phyloP scores from a whole-genome alignment of 371 early-diverging fungal genomes.

The Haplosporangium sp. region DNA sequence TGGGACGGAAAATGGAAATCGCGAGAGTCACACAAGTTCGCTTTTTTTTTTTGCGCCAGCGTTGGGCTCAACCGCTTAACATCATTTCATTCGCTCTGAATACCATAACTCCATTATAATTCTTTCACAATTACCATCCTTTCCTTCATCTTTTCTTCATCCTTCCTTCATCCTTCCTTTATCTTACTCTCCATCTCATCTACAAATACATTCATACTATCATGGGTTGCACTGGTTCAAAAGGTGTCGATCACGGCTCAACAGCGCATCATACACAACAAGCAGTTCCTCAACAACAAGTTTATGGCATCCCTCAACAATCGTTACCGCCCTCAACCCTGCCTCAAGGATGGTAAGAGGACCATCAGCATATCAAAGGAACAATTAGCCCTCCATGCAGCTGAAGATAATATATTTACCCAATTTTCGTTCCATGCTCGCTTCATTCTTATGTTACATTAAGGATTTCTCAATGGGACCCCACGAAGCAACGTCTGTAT shows the following conservation, averaged over 20 bases:
- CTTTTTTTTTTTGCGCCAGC: too few relatives aligned
- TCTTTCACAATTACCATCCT: too few relatives aligned
- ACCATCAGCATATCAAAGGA: not conserved
- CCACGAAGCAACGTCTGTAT: conserved; percentile 40
- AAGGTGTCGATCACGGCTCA: conserved; percentile 18
- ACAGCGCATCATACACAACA: conserved; percentile 10
- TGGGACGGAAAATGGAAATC: too few relatives aligned
- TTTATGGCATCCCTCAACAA: conserved; percentile 22
- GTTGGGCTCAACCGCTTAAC: too few relatives aligned
- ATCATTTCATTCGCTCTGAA: too few relatives aligned
- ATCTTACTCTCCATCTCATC: too few relatives aligned
- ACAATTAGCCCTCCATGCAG: not conserved
- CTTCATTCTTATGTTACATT: not conserved
- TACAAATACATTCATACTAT: too few relatives aligned
- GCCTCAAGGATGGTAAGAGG: conserved; percentile 44
- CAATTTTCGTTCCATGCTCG: not conserved
- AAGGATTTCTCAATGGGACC: conserved; percentile 52
- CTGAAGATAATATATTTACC: not conserved
- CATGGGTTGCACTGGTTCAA: conserved; percentile 44
- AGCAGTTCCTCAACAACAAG: conserved; percentile 14
- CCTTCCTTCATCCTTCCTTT: too few relatives aligned
- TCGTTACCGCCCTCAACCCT: conserved; percentile 43
- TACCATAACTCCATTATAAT: too few relatives aligned
- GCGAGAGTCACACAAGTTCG: too few relatives aligned
- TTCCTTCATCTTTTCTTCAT: too few relatives aligned